These are phyloP conservation scores for Xylaria acuta DNA, from an alignment of 495 filamentous ascomycete species.

Conservation along the genomic window DNA sequence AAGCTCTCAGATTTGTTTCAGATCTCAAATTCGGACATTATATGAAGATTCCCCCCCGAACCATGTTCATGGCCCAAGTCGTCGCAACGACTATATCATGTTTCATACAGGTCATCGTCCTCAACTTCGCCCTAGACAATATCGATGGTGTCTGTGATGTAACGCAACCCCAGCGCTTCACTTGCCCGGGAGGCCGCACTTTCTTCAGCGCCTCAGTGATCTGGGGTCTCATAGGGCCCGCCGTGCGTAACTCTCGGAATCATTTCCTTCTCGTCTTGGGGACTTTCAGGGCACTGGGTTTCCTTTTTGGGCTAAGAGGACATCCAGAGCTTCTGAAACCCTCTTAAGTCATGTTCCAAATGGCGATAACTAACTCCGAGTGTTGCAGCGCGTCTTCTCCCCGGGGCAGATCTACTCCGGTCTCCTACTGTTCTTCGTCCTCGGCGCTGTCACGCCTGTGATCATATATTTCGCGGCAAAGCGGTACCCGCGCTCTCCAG, in stretches of 20 bases:
- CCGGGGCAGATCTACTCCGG: slow-evolving; percentile 70
- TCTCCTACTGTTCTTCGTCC: slow-evolving; percentile 68
- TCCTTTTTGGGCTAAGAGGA: too few species aligned
- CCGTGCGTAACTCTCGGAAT: too few species aligned
- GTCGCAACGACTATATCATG: slow-evolving; percentile 70
- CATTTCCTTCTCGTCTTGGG: too few species aligned
- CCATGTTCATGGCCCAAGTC: slow-evolving; percentile 71
- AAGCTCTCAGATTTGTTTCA: slow-evolving; percentile 59
- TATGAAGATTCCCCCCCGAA: slow-evolving; percentile 72
- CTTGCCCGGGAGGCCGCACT: slow-evolving; percentile 70
- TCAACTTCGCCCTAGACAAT: slow-evolving; percentile 68
- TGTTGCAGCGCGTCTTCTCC: slow-evolving; percentile 75
- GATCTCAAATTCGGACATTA: slow-evolving; percentile 71
- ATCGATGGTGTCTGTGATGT: slow-evolving; percentile 67
- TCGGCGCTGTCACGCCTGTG: slow-evolving; percentile 63
- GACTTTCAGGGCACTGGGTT: too few species aligned
- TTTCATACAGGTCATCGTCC: slow-evolving; percentile 69
- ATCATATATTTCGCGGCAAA: slow-evolving; percentile 62
- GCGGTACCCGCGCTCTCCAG: slow-evolving; percentile 57
- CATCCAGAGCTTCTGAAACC: too few species aligned
- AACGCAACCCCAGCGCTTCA: slow-evolving; percentile 67
- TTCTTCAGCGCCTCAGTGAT: slow-evolving; percentile 74
- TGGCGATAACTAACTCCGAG: too few species aligned
- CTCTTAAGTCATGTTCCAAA: too few species aligned
- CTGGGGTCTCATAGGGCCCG: slow-evolving; percentile 73